phyloP scores from a whole-genome alignment of 2,329 filamentous ascomycete species.

The Xylaria polymorpha region DNA sequence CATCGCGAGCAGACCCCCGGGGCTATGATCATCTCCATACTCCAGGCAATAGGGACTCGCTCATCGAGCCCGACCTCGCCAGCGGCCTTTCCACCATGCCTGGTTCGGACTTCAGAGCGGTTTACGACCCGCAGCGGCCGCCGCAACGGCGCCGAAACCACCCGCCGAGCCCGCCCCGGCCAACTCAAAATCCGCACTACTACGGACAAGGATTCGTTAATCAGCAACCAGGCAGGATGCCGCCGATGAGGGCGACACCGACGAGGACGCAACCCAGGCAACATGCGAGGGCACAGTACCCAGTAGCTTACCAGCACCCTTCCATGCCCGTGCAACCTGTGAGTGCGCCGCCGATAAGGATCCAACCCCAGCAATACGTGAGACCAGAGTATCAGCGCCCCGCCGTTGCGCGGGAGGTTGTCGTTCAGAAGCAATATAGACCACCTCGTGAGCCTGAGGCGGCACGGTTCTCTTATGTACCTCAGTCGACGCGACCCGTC shows the following conservation, averaged over 20 bases:
- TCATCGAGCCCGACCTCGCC: conserved; percentile 39
- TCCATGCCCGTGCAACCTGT: not conserved
- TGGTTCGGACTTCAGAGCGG: conserved; percentile 36
- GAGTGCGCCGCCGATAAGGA: not conserved
- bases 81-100: conserved; percentile 38
- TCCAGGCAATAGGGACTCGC: conserved; percentile 38
- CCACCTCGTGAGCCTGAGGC: not conserved
- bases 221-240: conserved; percentile 28
- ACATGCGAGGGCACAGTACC: not conserved
- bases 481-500: conserved; percentile 4
- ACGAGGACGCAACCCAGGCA: not conserved
- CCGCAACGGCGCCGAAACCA: conserved; percentile 8
- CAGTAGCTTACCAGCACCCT: not conserved
- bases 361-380: not conserved
- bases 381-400: conserved; percentile 4
- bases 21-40: not conserved
- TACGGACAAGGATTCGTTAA: conserved; percentile 12
- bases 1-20: not conserved
- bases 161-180: not conserved
- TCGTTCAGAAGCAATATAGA: conserved; percentile 9
- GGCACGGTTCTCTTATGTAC: not conserved
- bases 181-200: conserved; percentile 14
- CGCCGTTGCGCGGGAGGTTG: conserved; percentile 10
- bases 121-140: conserved; percentile 36
- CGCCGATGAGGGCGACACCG: conserved; percentile 23